A percentile compares a stretch with the other conserved stretches of the same genome.
Conservation (phyloP, 2,329 filamentous ascomycete genomes). For the Fusarium sp. region DNA sequence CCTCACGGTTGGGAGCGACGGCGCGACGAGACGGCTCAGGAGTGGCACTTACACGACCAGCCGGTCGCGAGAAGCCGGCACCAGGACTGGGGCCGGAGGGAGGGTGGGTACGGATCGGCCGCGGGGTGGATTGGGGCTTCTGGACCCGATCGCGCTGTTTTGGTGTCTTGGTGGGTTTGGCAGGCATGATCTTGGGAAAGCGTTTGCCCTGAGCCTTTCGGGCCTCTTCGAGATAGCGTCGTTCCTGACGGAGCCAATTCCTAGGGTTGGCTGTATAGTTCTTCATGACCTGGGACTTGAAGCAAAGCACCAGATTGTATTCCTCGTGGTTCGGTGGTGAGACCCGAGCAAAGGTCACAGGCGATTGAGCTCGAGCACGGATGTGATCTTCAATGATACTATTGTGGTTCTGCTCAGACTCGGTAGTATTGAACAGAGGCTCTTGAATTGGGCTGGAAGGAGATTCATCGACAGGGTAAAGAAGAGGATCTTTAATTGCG, state of each 20-base stretch:
- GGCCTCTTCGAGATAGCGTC: conserved; percentile 61
- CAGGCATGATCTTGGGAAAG: conserved; percentile 57
- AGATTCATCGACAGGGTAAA: conserved; percentile 62
- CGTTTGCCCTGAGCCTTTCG: conserved; percentile 56
- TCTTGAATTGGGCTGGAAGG: conserved; percentile 57
- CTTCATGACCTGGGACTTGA: conserved; percentile 65
- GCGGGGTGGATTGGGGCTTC: conserved; percentile 52
- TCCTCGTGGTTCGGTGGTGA: conserved; percentile 64
- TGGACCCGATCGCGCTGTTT: conserved; percentile 52
- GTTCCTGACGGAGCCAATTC: conserved; percentile 64
- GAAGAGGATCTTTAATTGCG: conserved; percentile 65
- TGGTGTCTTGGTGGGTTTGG: conserved; percentile 51
- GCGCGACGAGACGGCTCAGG: conserved; percentile 64
- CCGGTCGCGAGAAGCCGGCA: conserved; percentile 38
- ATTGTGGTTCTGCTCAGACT: conserved; percentile 54
- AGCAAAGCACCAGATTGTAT: conserved; percentile 65
- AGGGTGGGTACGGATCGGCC: conserved; percentile 52
- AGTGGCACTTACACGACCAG: conserved; percentile 57
- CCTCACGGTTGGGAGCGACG: conserved; percentile 77
- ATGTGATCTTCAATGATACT: conserved; percentile 64
- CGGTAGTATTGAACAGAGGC: conserved; percentile 62
- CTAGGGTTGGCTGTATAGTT: conserved; percentile 57
- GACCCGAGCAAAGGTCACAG: conserved; percentile 55
- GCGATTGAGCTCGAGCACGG: conserved; percentile 54
- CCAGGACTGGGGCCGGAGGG: conserved; percentile 39